phyloP scores from a whole-genome alignment of 1,284 basidiomycete genomes.

The Cystobasidium pallidum region DNA sequence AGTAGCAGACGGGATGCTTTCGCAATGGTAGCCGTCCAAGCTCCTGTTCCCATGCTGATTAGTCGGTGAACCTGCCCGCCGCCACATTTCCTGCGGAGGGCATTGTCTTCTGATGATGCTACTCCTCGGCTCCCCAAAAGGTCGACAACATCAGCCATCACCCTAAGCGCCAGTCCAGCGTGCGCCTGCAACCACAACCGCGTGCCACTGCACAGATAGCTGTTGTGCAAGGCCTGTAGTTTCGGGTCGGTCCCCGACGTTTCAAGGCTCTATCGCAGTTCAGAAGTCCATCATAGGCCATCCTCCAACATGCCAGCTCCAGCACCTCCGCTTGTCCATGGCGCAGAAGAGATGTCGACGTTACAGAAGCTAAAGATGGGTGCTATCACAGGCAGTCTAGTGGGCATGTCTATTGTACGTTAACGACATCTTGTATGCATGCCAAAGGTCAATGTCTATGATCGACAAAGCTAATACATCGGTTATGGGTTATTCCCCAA shows the following conservation, averaged over 20 bases:
- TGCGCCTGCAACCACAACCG: neutral
- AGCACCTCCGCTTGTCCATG: slow-evolving; percentile 28
- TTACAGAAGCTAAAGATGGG: slow-evolving; percentile 43
- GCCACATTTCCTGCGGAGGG: no score
- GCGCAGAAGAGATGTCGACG: slow-evolving; percentile 38
- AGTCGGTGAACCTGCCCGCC: no score
- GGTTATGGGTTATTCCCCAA: no score
- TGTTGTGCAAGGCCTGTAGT: no score
- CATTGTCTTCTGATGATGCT: no score
- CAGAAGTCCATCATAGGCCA: slow-evolving; percentile 5
- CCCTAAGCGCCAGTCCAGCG: neutral
- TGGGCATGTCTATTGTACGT: slow-evolving; percentile 12
- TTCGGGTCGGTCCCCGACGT: no score
- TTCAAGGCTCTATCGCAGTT: neutral
- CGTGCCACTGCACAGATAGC: no score
- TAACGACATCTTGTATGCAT: neutral
- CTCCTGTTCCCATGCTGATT: no score
- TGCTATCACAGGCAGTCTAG: neutral
- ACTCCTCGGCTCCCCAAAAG: neutral
- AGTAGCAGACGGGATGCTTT: no score
- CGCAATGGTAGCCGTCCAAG: no score
- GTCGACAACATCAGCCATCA: neutral
- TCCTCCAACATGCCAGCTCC: slow-evolving; percentile 1
- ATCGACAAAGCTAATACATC: slow-evolving; percentile 3
- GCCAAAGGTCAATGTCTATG: slow-evolving; percentile 21